Base-by-base conservation (phyloP, 2,329 filamentous ascomycete genomes). In the Xylaria sp. region DNA sequence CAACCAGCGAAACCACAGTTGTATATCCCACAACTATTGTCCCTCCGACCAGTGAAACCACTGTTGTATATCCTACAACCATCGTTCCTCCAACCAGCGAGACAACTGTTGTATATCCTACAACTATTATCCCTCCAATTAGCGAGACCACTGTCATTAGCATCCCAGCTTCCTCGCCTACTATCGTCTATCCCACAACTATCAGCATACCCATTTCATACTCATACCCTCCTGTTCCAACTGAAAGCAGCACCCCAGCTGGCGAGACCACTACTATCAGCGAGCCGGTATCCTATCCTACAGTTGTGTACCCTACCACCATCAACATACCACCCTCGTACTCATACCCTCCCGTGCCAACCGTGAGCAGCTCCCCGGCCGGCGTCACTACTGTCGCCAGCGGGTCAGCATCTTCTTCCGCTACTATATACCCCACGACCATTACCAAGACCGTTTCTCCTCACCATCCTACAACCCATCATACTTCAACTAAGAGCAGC, bases 241-340 rank as follows among this genome's bases (percentile, higher is more conserved):
- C 60, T 13, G 48, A 25, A 39, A 63, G 61, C 41, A 63, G 49
- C 60, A 33, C 57, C 10, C 10, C 54, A 57, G 54, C 12, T 59
- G 73, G 73, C 60, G 71, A 69, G 59, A 77, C 80, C 43, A 79
- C 79, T 66, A 68, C 79, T 59, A 74, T 81, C 23, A 79, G 79
- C 54, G 70, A 72, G 63, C 64, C 55, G 23, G 55, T 9, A 25
- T 36, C 54, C 9, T 58, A 36, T 43, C 28, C 54, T 9, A 58
- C 55, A 12, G 55, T 43, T 12, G 55, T 58, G 12, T 58, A 18
- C 18, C 63, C 52, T n/a, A 51, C 63, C 31, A 62, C 59, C 18
- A 31, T 57, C 51, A 36, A 12, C 20, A 43, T 49, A 15, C 36
- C 48, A 9, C 36, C 48, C 23, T 39, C 59, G 62, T 71, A 58